A percentile compares a stretch with the other conserved stretches of the same genome.
Conservation (phyloP, 148 eudicot genomes). For the Amaranthus hypochondriacus region DNA sequence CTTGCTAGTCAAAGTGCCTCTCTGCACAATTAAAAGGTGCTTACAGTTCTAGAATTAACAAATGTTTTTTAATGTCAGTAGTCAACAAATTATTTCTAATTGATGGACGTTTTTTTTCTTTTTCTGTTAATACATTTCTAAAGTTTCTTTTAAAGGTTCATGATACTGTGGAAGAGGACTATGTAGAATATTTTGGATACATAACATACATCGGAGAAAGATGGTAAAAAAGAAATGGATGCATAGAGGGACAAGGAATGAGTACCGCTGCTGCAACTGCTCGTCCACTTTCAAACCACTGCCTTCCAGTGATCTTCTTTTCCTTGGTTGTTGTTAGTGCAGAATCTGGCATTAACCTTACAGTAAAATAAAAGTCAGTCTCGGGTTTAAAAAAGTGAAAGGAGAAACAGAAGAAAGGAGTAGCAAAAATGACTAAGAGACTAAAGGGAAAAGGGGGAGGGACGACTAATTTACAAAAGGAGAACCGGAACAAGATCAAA, state of each 20-base stretch:
- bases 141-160: not conserved
- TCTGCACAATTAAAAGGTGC: conserved; percentile 24
- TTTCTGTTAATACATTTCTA: not conserved
- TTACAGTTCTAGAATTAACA: not conserved
- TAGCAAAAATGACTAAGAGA: no score
- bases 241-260: not conserved
- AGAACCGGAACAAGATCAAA: not conserved
- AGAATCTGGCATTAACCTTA: conserved; percentile 90
- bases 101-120: no score
- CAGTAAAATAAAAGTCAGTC: conserved; percentile 13
- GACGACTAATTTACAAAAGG: not conserved
- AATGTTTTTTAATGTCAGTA: not conserved
- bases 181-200: not conserved
- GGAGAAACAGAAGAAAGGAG: not conserved
- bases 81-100: no score
- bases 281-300: conserved; percentile 95
- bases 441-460: no score
- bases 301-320: conserved; percentile 81
- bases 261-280: conserved; percentile 75
- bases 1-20: conserved; percentile 43
- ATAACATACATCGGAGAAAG: no score
- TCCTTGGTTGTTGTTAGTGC: conserved; percentile 80
- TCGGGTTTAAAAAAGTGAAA: not conserved
- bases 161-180: not conserved
- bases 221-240: not conserved